Conservation (phyloP, 371 early-diverging fungal genomes). For the Conidiobolus incongruus region DNA sequence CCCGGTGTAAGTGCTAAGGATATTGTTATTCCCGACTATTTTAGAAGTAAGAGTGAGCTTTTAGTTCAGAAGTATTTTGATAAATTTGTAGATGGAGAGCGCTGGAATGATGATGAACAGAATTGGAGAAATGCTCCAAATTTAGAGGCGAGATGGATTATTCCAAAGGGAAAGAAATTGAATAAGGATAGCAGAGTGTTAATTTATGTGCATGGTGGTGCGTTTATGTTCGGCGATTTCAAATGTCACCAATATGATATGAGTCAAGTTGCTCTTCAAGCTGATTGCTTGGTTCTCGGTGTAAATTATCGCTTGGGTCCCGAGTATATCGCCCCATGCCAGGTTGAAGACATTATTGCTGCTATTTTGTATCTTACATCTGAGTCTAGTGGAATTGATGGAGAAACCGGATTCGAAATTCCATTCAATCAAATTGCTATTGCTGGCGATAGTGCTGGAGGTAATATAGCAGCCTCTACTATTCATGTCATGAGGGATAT, state of each 20-base stretch:
- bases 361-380: constrained; percentile 25
- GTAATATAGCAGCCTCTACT: not conserved
- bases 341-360: too few species aligned
- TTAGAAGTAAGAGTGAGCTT: too few species aligned
- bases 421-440: constrained; percentile 15
- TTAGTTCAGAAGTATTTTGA: too few species aligned
- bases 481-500: not conserved
- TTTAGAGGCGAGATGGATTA: too few species aligned
- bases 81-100: too few species aligned
- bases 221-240: constrained; percentile 30
- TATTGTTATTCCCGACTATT: too few species aligned
- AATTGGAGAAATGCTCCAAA: too few species aligned
- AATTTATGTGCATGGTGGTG: constrained; percentile 40
- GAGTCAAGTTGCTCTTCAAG: constrained; percentile 21
- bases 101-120: too few species aligned
- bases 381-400: constrained; percentile 20
- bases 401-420: constrained; percentile 9
- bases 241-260: constrained; percentile 27
- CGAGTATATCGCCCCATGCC: too few species aligned
- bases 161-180: too few species aligned
- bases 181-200: constrained; percentile 11
- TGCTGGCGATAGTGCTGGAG: constrained; percentile 36
- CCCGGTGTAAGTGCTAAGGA: too few species aligned
- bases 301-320: too few species aligned
- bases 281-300: constrained; percentile 16